Conservation (phyloP, 1,284 basidiomycete species). For the Calocybe gambosa region DNA sequence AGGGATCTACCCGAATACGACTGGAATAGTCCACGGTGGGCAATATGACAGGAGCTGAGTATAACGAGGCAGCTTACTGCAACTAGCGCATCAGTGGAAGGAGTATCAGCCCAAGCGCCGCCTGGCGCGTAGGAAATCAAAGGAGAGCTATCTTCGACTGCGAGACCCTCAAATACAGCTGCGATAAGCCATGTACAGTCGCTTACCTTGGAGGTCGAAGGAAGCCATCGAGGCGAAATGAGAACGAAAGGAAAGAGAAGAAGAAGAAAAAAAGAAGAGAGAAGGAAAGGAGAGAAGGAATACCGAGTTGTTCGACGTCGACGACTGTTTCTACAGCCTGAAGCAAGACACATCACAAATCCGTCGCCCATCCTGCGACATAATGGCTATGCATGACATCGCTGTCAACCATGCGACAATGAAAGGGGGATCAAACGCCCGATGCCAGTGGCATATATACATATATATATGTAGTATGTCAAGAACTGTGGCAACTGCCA, state of each 20-base stretch:
- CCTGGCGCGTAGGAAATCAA: constrained; percentile 37
- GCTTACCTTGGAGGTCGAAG: constrained; percentile 36
- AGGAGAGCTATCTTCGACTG: constrained; percentile 42
- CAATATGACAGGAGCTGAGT: neutral
- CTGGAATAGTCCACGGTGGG: constrained; percentile 17
- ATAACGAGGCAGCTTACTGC: constrained; percentile 23
- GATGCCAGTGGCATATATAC: neutral
- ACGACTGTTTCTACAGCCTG: constrained; percentile 7
- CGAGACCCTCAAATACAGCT: constrained; percentile 1
- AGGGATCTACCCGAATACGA: constrained; percentile 35
- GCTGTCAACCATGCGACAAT: neutral
- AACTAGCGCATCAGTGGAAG: constrained; percentile 27
- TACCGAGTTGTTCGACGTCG: neutral
- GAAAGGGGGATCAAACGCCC: neutral
- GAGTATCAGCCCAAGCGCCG: constrained; percentile 39
- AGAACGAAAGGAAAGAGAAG: constrained; percentile 10
- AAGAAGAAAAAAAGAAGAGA: constrained; percentile 17
- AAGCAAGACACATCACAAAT: constrained; percentile 8
- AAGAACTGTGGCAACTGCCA: neutral
- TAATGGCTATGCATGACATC: neutral
- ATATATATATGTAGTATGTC: too few relatives aligned
- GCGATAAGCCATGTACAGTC: neutral
- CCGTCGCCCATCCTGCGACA: neutral
- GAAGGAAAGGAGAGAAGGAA: constrained; percentile 13
- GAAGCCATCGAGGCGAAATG: constrained; percentile 39